Evolutionary conservation across 441 rosid genomes (phyloP).

Genomic region (Iberis amara): DNA sequence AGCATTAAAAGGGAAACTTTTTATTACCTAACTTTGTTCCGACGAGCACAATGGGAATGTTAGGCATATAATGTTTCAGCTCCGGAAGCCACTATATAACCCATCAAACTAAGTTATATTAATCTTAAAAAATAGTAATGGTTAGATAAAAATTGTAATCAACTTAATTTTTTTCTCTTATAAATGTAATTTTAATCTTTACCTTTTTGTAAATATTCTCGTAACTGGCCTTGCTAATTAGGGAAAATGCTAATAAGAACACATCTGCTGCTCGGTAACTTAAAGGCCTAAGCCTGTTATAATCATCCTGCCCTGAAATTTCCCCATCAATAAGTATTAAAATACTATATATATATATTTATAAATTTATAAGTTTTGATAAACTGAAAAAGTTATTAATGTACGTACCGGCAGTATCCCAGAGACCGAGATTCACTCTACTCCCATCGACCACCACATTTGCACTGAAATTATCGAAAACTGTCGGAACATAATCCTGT

Average conservation of each 20-base stretch:
- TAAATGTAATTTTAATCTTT: background rate
- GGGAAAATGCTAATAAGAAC: conserved; percentile 74
- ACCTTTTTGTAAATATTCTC: conserved; percentile 82
- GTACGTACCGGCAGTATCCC: conserved; percentile 73
- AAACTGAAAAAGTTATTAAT: background rate
- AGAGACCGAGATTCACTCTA: conserved; percentile 60
- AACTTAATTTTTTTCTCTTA: no score
- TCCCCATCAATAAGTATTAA: background rate
- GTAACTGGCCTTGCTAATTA: conserved; percentile 73
- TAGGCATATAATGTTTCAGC: conserved; percentile 82
- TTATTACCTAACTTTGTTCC: conserved; percentile 79
- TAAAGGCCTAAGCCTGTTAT: conserved; percentile 80
- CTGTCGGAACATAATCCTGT: conserved; percentile 79
- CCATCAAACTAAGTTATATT: background rate
- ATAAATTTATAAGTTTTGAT: conserved; percentile 5
- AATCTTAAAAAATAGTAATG: no score
- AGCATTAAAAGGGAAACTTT: background rate
- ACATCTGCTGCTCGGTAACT: conserved; percentile 95
- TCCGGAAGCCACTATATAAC: conserved; percentile 74
- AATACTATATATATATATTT: background rate
- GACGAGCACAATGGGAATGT: conserved; percentile 73
- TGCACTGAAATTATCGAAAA: conserved; percentile 75
- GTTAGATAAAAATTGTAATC: no score
- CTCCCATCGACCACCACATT: conserved; percentile 72
- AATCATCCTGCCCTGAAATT: conserved; percentile 77